phyloP scores from a whole-genome alignment of 1,284 basidiomycete species.

The Heterobasidion occidentale region DNA sequence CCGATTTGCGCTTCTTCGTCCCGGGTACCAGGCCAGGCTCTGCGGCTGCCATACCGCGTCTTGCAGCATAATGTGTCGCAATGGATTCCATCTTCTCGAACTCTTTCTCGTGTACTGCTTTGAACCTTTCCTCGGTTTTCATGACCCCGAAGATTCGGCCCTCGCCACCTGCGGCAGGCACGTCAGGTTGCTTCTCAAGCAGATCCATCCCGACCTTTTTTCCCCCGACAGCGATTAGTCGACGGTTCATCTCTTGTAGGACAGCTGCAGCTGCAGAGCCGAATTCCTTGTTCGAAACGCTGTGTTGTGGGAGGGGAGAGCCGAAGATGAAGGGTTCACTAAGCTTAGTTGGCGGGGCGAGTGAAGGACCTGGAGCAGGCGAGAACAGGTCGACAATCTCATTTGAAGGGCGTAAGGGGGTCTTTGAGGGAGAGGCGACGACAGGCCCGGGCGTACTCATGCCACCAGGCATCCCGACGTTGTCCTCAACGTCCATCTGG shows the following conservation, averaged over 20 bases:
- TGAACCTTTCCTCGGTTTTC: constrained; percentile 34
- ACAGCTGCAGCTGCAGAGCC: constrained; percentile 52
- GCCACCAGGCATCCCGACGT: constrained; percentile 26
- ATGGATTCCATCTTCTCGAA: constrained; percentile 77
- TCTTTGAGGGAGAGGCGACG: constrained; percentile 2
- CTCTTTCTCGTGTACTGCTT: constrained; percentile 50
- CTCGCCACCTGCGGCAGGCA: neutral
- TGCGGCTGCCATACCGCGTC: constrained; percentile 23
- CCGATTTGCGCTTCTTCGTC: constrained; percentile 36
- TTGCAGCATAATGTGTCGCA: constrained; percentile 47
- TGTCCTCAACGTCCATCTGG: constrained; percentile 8
- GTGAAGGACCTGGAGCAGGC: constrained; percentile 16
- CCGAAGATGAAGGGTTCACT: constrained; percentile 59
- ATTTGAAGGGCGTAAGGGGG: constrained; percentile 8
- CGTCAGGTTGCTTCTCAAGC: constrained; percentile 6
- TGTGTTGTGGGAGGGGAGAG: constrained; percentile 48
- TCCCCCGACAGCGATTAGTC: constrained; percentile 42
- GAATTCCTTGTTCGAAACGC: constrained; percentile 54
- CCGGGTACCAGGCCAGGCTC: neutral
- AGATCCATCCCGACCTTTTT: constrained; percentile 31
- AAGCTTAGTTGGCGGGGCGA: constrained; percentile 3
- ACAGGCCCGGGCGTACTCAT: constrained; percentile 5
- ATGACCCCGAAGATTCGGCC: neutral
- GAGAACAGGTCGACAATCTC: constrained; percentile 31
- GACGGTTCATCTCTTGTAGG: constrained; percentile 71